A percentile compares a stretch with the other conserved stretches of the same genome.
These are phyloP conservation scores for Mycotypha africana DNA, from an alignment of 371 early-diverging fungal genomes.

Conservation along the genomic window DNA sequence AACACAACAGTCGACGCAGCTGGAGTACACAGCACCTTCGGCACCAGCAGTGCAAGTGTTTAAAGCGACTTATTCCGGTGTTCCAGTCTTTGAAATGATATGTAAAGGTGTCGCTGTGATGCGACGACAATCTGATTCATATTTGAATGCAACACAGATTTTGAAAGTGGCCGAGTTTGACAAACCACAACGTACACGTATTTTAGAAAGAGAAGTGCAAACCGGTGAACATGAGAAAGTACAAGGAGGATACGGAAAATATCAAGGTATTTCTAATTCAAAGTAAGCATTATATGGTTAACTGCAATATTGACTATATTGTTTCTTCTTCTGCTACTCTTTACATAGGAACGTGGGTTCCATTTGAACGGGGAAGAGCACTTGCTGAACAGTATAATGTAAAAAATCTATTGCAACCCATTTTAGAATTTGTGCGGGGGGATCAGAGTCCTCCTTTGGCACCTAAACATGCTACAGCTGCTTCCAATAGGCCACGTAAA, in stretches of 20 bases:
- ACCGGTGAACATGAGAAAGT: constrained; percentile 82
- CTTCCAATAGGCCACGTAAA: constrained; percentile 15
- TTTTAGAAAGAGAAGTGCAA: constrained; percentile 80
- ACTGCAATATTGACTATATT: background rate
- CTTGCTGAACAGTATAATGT: constrained; percentile 53
- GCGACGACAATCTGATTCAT: constrained; percentile 79
- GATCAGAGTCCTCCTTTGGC: constrained; percentile 39
- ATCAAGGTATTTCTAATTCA: constrained; percentile 83
- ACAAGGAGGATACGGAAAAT: constrained; percentile 94
- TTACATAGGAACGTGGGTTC: constrained; percentile 79
- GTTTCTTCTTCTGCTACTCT: background rate
- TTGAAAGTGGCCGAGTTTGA: constrained; percentile 90
- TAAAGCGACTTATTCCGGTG: constrained; percentile 81
- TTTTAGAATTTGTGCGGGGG: constrained; percentile 23
- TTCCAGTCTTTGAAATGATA: constrained; percentile 85
- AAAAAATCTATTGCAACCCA: constrained; percentile 7
- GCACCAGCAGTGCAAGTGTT: no score
- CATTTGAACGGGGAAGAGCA: constrained; percentile 73
- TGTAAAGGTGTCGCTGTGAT: constrained; percentile 83
- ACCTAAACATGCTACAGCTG: constrained; percentile 34
- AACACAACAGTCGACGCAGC: no score
- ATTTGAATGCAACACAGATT: constrained; percentile 90
- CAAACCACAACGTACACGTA: constrained; percentile 82
- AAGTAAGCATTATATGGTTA: background rate
- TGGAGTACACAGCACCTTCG: no score